A percentile compares a stretch with the other conserved stretches of the same genome.
phyloP scores from a whole-genome alignment of 352 stramenopile species.

The Phytopythium aichiense region DNA sequence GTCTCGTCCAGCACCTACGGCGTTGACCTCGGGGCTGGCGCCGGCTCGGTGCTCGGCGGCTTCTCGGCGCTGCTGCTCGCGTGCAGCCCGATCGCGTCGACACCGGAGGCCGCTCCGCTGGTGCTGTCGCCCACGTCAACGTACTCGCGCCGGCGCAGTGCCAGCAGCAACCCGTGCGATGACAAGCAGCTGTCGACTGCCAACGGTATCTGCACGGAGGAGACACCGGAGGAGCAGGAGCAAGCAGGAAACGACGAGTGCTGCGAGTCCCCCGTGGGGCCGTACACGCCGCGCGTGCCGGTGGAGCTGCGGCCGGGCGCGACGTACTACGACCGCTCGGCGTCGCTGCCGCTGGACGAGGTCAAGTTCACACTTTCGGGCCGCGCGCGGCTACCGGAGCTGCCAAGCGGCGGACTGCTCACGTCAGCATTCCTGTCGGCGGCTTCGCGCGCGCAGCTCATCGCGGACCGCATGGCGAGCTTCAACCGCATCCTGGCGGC shows the following conservation, averaged over 20 bases:
- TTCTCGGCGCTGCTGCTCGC: slow-evolving; percentile 46
- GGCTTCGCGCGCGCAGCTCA: slow-evolving; percentile 34
- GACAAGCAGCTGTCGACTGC: not conserved
- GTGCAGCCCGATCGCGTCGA: slow-evolving; percentile 34
- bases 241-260: too few relatives aligned
- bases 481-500: slow-evolving; percentile 73
- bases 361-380: slow-evolving; percentile 51
- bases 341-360: slow-evolving; percentile 38
- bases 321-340: slow-evolving; percentile 38
- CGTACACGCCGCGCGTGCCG: not conserved
- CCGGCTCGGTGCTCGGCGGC: slow-evolving; percentile 9
- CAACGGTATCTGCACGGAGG: not conserved
- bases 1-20: slow-evolving; percentile 6
- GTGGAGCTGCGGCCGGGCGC: slow-evolving; percentile 11
- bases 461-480: slow-evolving; percentile 56
- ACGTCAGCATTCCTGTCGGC: slow-evolving; percentile 46
- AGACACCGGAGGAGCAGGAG: not conserved
- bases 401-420: slow-evolving; percentile 52
- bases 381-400: slow-evolving; percentile 43
- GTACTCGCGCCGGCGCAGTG: not conserved
- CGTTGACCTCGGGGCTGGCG: slow-evolving; percentile 8
- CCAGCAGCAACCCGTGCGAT: slow-evolving; percentile 7
- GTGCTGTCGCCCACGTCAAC: slow-evolving; percentile 43
- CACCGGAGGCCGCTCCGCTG: slow-evolving; percentile 38
- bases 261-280: not conserved